Conservation (phyloP, 2,329 filamentous ascomycete species). For the Allantophomopsis lycopodina region DNA sequence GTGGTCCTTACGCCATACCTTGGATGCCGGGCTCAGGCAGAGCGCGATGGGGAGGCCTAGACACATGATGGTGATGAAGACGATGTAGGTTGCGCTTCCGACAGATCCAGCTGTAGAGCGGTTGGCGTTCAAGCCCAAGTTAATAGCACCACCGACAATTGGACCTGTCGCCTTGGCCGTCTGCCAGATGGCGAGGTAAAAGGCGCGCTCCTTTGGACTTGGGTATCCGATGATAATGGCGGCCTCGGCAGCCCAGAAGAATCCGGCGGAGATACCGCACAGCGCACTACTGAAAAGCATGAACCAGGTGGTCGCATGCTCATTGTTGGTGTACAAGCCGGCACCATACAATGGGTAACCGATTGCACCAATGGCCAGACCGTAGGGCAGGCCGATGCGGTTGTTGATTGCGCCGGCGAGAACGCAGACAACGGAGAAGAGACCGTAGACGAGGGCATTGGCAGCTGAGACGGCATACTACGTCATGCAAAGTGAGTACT, state of each 20-base stretch:
- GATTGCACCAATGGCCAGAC: conserved; percentile 1
- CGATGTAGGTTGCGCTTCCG: conserved; percentile 52
- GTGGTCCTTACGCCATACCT: conserved; percentile 54
- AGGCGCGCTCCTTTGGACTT: conserved; percentile 52
- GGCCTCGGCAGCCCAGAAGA: conserved; percentile 66
- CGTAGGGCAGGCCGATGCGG: background rate
- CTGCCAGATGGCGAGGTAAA: conserved; percentile 56
- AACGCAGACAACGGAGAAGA: no score
- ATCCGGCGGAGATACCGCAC: conserved; percentile 33
- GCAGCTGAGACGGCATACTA: no score
- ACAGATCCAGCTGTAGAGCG: conserved; percentile 46
- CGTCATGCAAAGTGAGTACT: no score
- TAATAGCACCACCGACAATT: conserved; percentile 60
- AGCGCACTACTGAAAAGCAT: conserved; percentile 7
- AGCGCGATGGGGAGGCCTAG: conserved; percentile 49
- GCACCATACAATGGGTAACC: conserved; percentile 1
- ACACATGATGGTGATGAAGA: conserved; percentile 60
- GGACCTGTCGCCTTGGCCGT: conserved; percentile 44
- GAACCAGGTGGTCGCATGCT: background rate
- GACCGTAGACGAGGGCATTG: no score
- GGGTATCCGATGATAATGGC: conserved; percentile 62
- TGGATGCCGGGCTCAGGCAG: conserved; percentile 42
- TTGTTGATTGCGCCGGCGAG: no score
- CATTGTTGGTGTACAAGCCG: background rate
- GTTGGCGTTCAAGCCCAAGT: conserved; percentile 49